phyloP scores from a whole-genome alignment of 2,329 filamentous ascomycete genomes.

The Colletotrichum liaoningense region DNA sequence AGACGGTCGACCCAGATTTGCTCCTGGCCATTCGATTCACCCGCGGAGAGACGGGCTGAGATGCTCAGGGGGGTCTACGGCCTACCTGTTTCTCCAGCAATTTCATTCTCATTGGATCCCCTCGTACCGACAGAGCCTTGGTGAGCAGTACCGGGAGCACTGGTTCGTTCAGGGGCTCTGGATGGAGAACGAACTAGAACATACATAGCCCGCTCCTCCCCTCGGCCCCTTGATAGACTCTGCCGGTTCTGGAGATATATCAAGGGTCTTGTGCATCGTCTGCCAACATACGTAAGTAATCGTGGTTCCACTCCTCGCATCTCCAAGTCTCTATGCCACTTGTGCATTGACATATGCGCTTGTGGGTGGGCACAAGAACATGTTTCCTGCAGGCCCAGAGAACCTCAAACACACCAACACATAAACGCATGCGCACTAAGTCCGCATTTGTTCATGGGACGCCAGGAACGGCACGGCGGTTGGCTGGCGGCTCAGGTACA shows the following conservation, averaged over 20 bases:
- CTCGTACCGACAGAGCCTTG: conserved; percentile 10
- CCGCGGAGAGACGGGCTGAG: conserved; percentile 18
- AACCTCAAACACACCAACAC: background rate
- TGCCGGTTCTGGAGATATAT: conserved; percentile 3
- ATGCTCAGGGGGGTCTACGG: conserved; percentile 19
- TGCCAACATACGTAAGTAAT: background rate
- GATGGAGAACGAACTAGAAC: conserved; percentile 22
- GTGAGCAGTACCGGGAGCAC: background rate
- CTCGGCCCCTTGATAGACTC: conserved; percentile 13
- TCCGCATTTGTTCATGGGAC: background rate
- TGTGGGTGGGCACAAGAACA: background rate
- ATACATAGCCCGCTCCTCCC: background rate
- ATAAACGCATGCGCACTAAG: background rate
- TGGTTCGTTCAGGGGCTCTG: background rate
- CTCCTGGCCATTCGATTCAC: conserved; percentile 23
- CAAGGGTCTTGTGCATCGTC: background rate
- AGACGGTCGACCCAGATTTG: conserved; percentile 7
- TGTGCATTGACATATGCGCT: background rate
- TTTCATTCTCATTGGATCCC: conserved; percentile 16
- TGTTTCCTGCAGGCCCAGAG: conserved; percentile 13
- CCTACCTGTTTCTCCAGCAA: conserved; percentile 12
- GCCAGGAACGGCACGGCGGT: conserved; percentile 26
- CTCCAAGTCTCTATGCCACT: background rate
- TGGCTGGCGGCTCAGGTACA: conserved; percentile 27
- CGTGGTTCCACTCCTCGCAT: background rate